phyloP scores from a whole-genome alignment of 805 yeast genomes.

The Saccharomycopsis sp. region DNA sequence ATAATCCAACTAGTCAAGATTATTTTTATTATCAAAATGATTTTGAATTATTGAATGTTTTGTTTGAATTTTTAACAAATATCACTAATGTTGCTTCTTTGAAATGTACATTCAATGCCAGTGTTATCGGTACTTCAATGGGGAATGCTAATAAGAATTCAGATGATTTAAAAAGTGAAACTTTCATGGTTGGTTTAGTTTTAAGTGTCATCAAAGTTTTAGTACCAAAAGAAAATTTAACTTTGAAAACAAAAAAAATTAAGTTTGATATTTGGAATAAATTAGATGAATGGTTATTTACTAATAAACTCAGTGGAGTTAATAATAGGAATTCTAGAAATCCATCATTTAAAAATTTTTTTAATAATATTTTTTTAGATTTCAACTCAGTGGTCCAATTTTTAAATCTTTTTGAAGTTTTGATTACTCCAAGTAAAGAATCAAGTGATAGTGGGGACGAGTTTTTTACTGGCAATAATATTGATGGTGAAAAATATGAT shows the following conservation, averaged over 20 bases:
- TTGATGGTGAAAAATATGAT: conserved; percentile 20
- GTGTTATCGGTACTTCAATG: not conserved
- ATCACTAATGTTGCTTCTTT: conserved; percentile 15
- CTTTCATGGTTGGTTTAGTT: conserved; percentile 13
- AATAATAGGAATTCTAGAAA: conserved; percentile 7
- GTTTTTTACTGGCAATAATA: conserved; percentile 24
- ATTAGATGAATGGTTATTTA: conserved; percentile 16
- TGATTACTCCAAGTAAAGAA: conserved; percentile 25
- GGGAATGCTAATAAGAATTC: not conserved
- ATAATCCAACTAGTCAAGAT: conserved; percentile 27
- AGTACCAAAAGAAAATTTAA: conserved; percentile 4
- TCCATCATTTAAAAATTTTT: conserved; percentile 13
- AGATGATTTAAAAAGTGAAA: conserved; percentile 9
- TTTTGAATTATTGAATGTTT: conserved; percentile 23
- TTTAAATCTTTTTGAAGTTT: conserved; percentile 37
- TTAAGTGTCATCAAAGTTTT: conserved; percentile 9
- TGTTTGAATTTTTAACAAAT: conserved; percentile 30
- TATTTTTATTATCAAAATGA: conserved; percentile 21
- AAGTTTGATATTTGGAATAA: conserved; percentile 10
- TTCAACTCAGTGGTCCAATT: conserved; percentile 55
- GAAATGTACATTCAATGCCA: conserved; percentile 6
- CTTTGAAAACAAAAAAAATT: not conserved
- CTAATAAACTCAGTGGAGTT: conserved; percentile 13
- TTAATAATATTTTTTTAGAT: conserved; percentile 30
- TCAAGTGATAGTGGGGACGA: conserved; percentile 21